These are phyloP conservation scores for Cytospora piceicola DNA, from an alignment of 2,329 filamentous ascomycete species.

Conservation along the genomic window DNA sequence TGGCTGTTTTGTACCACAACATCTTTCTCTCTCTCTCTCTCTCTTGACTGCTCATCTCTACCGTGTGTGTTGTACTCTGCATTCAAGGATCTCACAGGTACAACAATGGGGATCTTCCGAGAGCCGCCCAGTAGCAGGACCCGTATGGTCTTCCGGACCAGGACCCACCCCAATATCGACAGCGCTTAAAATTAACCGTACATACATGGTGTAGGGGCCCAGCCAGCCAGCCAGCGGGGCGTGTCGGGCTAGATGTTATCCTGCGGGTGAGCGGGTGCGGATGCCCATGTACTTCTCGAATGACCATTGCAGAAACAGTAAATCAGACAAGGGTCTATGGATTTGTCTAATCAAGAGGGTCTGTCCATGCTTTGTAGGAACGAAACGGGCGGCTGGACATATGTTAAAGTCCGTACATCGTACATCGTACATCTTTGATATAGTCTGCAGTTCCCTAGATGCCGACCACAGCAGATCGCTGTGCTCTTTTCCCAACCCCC, in stretches of 20 bases:
- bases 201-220: too few relatives aligned
- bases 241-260: neutral
- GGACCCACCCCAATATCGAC: constrained; percentile 7
- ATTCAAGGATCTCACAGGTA: neutral
- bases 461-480: neutral
- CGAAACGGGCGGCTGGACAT: constrained; percentile 21
- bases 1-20: constrained; percentile 17
- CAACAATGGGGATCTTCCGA: neutral
- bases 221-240: too few relatives aligned
- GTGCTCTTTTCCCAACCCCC: constrained; percentile 7
- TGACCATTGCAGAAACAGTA: constrained; percentile 14
- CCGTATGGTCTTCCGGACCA: neutral
- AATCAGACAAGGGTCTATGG: constrained; percentile 6
- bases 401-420: constrained; percentile 1
- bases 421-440: constrained; percentile 16
- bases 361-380: constrained; percentile 1
- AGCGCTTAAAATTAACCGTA: constrained; percentile 24
- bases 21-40: too few relatives aligned
- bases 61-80: neutral
- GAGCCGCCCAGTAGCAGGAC: neutral
- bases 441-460: constrained; percentile 17
- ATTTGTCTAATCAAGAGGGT: constrained; percentile 12
- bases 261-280: constrained; percentile 23
- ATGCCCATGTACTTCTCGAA: constrained; percentile 22
- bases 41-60: neutral